Evolutionary conservation across 2,329 filamentous ascomycete genomes (phyloP), one percentile per base, ranked within the genome.

Genomic region (Coniella vitis): DNA sequence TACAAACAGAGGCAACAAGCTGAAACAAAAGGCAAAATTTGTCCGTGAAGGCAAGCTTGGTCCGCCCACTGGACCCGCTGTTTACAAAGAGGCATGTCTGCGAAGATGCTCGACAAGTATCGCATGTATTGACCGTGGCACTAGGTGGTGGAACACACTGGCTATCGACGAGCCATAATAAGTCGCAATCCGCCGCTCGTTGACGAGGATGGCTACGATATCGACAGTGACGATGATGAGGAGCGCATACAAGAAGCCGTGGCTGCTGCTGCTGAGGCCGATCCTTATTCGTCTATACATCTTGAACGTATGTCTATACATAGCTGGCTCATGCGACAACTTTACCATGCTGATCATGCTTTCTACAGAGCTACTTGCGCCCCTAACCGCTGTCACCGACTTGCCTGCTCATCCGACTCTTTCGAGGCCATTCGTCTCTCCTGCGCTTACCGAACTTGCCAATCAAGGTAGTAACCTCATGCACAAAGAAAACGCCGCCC

Each of bases 151-250:
- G 82, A 87, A 49, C 86, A 89, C 63, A 84, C 79, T 31, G 87
- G 87, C 51, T 84, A 85, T 61, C 73, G 76, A 51, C 78, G 88
- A 61, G 74, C 81, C 47, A 87, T 90, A 56, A 81, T 94, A 55
- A 80, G 81, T 63, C 79, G 78, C 56, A 91, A 90, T 57, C 84
- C 85, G 4, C 77, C 79, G 10, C 72, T 87, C 40, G 71, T 87
- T 56, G 87, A 91, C 66, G 81, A 87, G 39, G 86, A 91, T 57
- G 87, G 87, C 54, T 89, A 86, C 61, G 81, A 87, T 54, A 71
- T 89, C 48, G 83, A 88, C 37, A 84, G 80, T 61, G 81, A 84
- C 53, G 84, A 88, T 51, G 83, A 86, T 49, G 79, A 82, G 52
- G 79, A 83, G 37, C 76, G 74, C 49, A 64, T 80, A 19, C 75